These are phyloP conservation scores for Amphibolis antarctica DNA, from an alignment of 106 monocot genomes.

Conservation along the genomic window DNA sequence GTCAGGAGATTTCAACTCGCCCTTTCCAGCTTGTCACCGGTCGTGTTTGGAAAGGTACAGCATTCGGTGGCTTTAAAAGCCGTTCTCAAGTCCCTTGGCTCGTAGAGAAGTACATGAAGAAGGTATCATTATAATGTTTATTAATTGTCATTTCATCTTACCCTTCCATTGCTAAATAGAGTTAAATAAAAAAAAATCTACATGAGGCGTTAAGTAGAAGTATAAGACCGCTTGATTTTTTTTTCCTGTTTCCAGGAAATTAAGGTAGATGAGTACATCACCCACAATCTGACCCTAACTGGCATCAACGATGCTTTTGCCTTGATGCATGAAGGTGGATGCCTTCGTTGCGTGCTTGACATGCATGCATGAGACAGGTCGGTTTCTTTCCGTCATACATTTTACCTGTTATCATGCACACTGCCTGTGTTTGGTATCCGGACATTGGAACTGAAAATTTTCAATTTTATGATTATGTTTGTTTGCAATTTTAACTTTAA, in stretches of 20 bases:
- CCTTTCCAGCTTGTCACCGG: slow-evolving; percentile 99
- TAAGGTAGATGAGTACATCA: slow-evolving; percentile 94
- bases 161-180: not conserved
- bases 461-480: too few relatives aligned
- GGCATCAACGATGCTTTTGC: slow-evolving; percentile 91
- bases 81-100: slow-evolving; percentile 97
- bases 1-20: slow-evolving; percentile 86
- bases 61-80: slow-evolving; percentile 99
- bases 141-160: not conserved
- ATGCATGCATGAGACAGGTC: slow-evolving; percentile 13
- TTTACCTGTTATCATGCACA: too few relatives aligned
- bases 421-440: too few relatives aligned
- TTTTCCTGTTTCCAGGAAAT: slow-evolving; percentile 42
- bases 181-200: not conserved
- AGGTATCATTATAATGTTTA: slow-evolving; percentile 30
- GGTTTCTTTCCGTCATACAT: not conserved
- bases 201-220: not conserved
- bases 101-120: slow-evolving; percentile 93
- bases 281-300: slow-evolving; percentile 44
- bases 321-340: slow-evolving; percentile 68
- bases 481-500: too few relatives aligned
- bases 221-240: not conserved
- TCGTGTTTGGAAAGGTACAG: slow-evolving; percentile 99
- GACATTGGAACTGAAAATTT: too few relatives aligned
- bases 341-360: slow-evolving; percentile 80